Evolutionary conservation across 2,329 filamentous ascomycete genomes (phyloP).

Genomic region (Pestalotiopsis sp.): DNA sequence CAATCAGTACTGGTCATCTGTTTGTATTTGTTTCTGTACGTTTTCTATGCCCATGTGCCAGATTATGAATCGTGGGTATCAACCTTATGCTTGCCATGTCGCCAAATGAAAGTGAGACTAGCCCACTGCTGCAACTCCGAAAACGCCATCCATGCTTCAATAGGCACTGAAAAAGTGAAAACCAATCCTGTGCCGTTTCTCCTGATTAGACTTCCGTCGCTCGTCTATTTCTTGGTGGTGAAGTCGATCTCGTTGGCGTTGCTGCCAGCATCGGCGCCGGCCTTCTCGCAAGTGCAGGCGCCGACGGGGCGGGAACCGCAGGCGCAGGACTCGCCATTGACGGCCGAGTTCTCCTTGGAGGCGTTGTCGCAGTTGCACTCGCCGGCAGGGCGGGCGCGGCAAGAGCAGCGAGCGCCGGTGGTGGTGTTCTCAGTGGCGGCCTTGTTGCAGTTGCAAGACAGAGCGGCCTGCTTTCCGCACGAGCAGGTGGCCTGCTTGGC

Average conservation of each 20-base stretch:
- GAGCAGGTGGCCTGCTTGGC: constrained; percentile 75
- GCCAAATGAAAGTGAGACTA: not conserved
- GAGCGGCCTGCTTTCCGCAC: constrained; percentile 84
- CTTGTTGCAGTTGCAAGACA: constrained; percentile 85
- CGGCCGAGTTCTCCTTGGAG: constrained; percentile 66
- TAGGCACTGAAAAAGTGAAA: not conserved
- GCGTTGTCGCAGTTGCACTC: constrained; percentile 81
- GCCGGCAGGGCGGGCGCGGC: constrained; percentile 77
- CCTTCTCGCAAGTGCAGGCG: constrained; percentile 84
- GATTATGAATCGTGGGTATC: not conserved
- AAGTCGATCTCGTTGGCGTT: constrained; percentile 84
- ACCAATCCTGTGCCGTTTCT: not conserved
- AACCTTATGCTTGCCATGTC: not conserved
- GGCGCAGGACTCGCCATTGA: constrained; percentile 64
- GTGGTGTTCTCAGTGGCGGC: constrained; percentile 74
- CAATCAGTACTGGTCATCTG: not conserved
- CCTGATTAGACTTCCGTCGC: not conserved
- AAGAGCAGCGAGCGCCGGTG: constrained; percentile 77
- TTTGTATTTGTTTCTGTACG: not conserved
- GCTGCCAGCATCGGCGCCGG: constrained; percentile 54
- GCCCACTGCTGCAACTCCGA: not conserved
- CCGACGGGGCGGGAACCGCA: constrained; percentile 75
- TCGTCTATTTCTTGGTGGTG: constrained; percentile 65
- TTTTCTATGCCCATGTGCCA: not conserved
- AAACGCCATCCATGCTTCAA: not conserved